A percentile compares a stretch with the other conserved stretches of the same genome.
phyloP scores from a whole-genome alignment of 495 filamentous ascomycete genomes.

The Pyrenula massariospora region DNA sequence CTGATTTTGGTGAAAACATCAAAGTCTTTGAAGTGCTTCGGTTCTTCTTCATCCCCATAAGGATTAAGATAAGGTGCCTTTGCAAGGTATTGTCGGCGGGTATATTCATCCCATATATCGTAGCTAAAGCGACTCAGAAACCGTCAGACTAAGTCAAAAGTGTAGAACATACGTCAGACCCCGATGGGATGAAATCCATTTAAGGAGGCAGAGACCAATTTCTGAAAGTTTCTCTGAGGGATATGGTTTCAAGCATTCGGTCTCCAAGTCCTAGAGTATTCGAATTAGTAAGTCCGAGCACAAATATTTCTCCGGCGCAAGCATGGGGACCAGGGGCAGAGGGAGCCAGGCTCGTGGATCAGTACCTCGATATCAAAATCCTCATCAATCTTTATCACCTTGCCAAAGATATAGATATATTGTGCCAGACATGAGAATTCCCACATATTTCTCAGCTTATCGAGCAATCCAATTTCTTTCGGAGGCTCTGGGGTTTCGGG shows the following conservation, averaged over 20 bases:
- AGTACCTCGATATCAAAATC: slow-evolving; percentile 76
- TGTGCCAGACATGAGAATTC: slow-evolving; percentile 92
- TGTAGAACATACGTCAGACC: slow-evolving; percentile 63
- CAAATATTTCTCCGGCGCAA: neutral
- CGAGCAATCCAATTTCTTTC: slow-evolving; percentile 42
- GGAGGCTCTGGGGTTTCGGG: slow-evolving; percentile 38
- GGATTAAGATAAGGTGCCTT: slow-evolving; percentile 74
- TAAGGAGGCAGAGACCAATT: slow-evolving; percentile 81
- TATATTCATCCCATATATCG: slow-evolving; percentile 90
- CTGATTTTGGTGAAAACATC: slow-evolving; percentile 80
- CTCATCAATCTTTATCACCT: slow-evolving; percentile 78
- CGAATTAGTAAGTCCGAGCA: slow-evolving; percentile 3
- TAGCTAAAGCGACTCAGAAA: slow-evolving; percentile 34
- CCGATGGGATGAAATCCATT: slow-evolving; percentile 87
- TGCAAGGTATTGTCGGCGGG: slow-evolving; percentile 74
- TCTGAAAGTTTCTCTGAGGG: slow-evolving; percentile 61
- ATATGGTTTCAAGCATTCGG: slow-evolving; percentile 68
- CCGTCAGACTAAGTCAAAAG: slow-evolving; percentile 1
- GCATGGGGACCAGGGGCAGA: neutral
- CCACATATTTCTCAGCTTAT: slow-evolving; percentile 76
- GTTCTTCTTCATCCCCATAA: slow-evolving; percentile 67
- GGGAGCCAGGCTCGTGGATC: slow-evolving; percentile 7
- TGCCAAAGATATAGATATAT: slow-evolving; percentile 82
- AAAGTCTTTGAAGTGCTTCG: slow-evolving; percentile 64
- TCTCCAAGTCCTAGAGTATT: slow-evolving; percentile 65